Conservation (phyloP, 345 rosid species). For the Lepidium africanum region DNA sequence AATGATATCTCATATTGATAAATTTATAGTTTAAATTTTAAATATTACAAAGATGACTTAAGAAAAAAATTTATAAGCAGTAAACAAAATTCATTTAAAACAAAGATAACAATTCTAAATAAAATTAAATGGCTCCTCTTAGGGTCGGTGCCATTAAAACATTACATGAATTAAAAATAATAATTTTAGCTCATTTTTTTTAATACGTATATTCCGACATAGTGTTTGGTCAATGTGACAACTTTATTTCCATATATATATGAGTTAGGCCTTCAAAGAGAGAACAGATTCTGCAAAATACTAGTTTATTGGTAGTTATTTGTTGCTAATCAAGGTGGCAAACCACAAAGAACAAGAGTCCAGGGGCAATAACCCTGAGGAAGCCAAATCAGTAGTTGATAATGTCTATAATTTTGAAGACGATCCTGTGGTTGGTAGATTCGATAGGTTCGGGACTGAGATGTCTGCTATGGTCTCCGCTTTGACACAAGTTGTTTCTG, state of each 20-base stretch:
- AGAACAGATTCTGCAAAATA: not conserved
- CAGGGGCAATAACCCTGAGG: constrained; percentile 14
- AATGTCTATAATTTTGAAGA: constrained; percentile 11
- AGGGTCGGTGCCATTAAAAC: no score
- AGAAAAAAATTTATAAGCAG: no score
- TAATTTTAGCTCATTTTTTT: not conserved
- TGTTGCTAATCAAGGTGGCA: constrained; percentile 39
- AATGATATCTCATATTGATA: no score
- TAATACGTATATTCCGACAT: not conserved
- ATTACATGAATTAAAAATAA: no score
- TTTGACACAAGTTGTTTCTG: constrained; percentile 54
- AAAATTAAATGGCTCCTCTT: no score
- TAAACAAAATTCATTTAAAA: no score
- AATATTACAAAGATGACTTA: no score
- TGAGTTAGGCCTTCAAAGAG: not conserved
- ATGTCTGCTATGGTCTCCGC: constrained; percentile 74
- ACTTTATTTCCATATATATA: not conserved
- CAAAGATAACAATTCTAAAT: no score
- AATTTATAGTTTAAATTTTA: no score
- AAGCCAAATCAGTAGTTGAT: not conserved
- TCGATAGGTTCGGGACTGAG: constrained; percentile 35
- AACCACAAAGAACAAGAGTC: constrained; percentile 15
- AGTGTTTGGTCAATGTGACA: not conserved
- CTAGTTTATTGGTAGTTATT: constrained; percentile 5
- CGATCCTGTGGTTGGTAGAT: constrained; percentile 11